Percentiles rank a stretch among this genome's conserved stretches.
Conservation (phyloP, 805 yeast genomes). For the Candida quercuum region DNA sequence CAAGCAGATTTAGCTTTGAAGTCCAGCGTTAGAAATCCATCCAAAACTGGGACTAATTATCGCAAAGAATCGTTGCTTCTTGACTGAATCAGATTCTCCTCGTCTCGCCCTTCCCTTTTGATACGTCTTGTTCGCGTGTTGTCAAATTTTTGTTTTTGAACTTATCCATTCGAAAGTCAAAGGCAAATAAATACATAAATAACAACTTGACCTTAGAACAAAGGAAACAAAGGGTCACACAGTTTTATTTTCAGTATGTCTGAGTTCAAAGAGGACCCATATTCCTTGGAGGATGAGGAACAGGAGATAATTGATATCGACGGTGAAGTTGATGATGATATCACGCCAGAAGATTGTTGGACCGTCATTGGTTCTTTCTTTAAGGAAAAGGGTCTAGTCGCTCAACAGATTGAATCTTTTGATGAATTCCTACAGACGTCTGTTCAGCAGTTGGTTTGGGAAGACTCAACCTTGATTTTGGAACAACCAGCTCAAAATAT, state of each 20-base stretch:
- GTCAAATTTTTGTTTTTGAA: neutral
- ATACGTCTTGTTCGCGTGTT: neutral
- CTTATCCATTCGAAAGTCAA: neutral
- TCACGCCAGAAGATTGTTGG: slow-evolving; percentile 99
- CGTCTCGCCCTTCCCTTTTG: neutral
- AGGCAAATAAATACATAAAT: neutral
- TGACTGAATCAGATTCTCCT: slow-evolving; percentile 2
- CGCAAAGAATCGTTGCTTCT: slow-evolving; percentile 1
- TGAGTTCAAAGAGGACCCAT: slow-evolving; percentile 51
- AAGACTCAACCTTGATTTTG: slow-evolving; percentile 86
- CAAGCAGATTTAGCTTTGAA: too few species aligned
- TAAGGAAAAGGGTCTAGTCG: slow-evolving; percentile 93
- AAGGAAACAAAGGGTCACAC: neutral
- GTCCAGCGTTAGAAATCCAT: too few species aligned
- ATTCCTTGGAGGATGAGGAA: slow-evolving; percentile 62
- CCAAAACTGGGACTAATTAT: neutral
- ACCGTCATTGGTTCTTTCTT: slow-evolving; percentile 94
- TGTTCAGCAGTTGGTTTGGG: slow-evolving; percentile 94
- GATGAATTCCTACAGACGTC: slow-evolving; percentile 97
- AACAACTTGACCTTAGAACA: neutral
- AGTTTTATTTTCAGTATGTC: too few species aligned
- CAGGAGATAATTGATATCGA: slow-evolving; percentile 19
- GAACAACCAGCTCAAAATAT: slow-evolving; percentile 99
- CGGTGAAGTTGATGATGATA: slow-evolving; percentile 45
- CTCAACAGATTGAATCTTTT: slow-evolving; percentile 97